phyloP scores from a whole-genome alignment of 2,329 filamentous ascomycete species.

The Aureobasidium leucospermi region DNA sequence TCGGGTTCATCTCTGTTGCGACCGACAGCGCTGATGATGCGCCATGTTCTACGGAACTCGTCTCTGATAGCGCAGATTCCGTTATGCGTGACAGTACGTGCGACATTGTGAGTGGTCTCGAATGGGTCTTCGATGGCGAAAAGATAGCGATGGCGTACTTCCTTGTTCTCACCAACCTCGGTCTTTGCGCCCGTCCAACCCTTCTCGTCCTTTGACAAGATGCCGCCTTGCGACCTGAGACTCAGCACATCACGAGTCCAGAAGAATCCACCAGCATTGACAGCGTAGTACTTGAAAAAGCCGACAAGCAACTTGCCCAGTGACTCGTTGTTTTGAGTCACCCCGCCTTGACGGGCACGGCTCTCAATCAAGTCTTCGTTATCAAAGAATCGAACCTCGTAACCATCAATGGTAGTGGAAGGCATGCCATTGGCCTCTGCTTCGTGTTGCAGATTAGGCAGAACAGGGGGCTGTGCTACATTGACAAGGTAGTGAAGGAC shows the following conservation, averaged over 20 bases:
- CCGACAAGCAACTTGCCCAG: conserved; percentile 66
- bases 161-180: conserved; percentile 53
- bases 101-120: conserved; percentile 81
- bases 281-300: conserved; percentile 82
- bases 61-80: conserved; percentile 76
- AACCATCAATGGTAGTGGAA: conserved; percentile 41
- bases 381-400: conserved; percentile 68
- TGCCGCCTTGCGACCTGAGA: conserved; percentile 60
- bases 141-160: conserved; percentile 71
- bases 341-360: conserved; percentile 49
- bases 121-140: conserved; percentile 92
- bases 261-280: conserved; percentile 58
- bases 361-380: conserved; percentile 62
- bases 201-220: conserved; percentile 67
- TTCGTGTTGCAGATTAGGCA: conserved; percentile 69
- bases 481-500: conserved; percentile 86
- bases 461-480: conserved; percentile 69
- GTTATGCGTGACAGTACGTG: conserved; percentile 73
- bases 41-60: conserved; percentile 75
- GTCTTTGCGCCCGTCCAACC: conserved; percentile 82
- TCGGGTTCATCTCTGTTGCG: conserved; percentile 25
- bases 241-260: conserved; percentile 78
- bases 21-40: conserved; percentile 55
- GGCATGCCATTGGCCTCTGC: conserved; percentile 16
- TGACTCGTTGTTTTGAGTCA: conserved; percentile 63